These are phyloP conservation scores for Ceratocystis smalleyi DNA, from an alignment of 2,329 filamentous ascomycete species.

Conservation along the genomic window DNA sequence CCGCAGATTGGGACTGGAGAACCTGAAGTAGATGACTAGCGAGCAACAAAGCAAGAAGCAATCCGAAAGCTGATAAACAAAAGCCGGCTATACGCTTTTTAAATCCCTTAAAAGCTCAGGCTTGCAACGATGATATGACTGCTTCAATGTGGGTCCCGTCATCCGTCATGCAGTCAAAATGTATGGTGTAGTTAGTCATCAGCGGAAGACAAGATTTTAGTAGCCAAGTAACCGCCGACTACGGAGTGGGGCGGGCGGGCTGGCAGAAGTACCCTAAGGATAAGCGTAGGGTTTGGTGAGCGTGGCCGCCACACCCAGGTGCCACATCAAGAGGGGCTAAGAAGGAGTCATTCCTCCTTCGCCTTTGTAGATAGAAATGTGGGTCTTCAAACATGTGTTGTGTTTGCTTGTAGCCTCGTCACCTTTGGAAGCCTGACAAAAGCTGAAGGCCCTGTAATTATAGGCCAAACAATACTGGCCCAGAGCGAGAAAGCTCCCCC, in stretches of 20 bases:
- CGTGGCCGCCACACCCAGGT: background rate
- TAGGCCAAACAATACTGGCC: background rate
- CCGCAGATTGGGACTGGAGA: slow-evolving; percentile 8
- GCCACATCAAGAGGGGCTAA: slow-evolving; percentile 4
- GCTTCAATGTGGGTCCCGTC: background rate
- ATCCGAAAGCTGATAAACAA: background rate
- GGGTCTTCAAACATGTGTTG: background rate
- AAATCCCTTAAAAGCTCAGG: background rate
- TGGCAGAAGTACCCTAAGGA: background rate
- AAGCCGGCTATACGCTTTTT: background rate
- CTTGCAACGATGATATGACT: background rate
- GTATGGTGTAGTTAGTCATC: slow-evolving; percentile 1
- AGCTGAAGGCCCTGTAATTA: slow-evolving; percentile 1
- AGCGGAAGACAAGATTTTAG: background rate
- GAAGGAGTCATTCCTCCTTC: too few relatives aligned
- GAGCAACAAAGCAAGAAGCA: background rate
- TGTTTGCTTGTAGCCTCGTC: slow-evolving; percentile 13
- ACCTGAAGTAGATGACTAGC: background rate
- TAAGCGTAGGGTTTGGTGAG: background rate
- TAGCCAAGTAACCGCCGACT: slow-evolving; percentile 3
- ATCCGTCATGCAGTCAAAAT: background rate
- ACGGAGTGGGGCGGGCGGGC: slow-evolving; percentile 3
- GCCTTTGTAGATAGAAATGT: background rate
- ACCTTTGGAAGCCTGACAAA: slow-evolving; percentile 14
- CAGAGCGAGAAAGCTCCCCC: background rate